Conservation (phyloP, 768 basidiomycete genomes). For the Rubroboletus satanas region DNA sequence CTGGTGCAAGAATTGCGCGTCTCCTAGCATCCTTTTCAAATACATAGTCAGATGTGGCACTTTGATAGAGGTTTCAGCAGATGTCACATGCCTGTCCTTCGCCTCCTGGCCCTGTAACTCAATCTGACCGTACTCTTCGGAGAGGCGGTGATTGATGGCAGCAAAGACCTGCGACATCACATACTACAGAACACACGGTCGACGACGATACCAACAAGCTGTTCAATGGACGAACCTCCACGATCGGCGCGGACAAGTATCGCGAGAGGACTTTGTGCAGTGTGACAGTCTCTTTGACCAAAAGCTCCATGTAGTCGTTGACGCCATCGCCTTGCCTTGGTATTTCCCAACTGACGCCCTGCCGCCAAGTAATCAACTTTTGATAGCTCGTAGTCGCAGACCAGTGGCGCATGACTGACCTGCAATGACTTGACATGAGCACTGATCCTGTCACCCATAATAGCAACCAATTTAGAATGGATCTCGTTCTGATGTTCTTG, state of each 20-base stretch:
- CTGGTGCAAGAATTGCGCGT: conserved; percentile 72
- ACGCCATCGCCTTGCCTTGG: conserved; percentile 57
- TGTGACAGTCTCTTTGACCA: conserved; percentile 93
- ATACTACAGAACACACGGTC: conserved; percentile 44
- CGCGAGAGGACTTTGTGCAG: conserved; percentile 94
- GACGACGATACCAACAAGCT: conserved; percentile 8
- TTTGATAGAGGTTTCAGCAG: conserved; percentile 3
- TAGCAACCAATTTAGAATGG: conserved; percentile 93
- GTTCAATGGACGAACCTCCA: conserved; percentile 57
- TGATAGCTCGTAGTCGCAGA: neutral
- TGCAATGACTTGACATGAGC: conserved; percentile 83
- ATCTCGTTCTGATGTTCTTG: conserved; percentile 99
- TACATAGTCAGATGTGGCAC: conserved; percentile 14
- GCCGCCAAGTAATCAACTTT: conserved; percentile 6
- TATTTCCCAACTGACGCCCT: conserved; percentile 79
- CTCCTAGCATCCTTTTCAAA: conserved; percentile 64
- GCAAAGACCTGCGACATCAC: conserved; percentile 96
- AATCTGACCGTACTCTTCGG: conserved; percentile 79
- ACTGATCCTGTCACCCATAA: conserved; percentile 92
- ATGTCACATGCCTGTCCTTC: conserved; percentile 64
- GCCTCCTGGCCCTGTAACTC: conserved; percentile 81
- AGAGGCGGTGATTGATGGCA: conserved; percentile 85
- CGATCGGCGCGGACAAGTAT: conserved; percentile 72
- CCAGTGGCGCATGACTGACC: conserved; percentile 38
- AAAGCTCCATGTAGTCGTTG: conserved; percentile 88